A percentile compares a stretch with the other conserved stretches of the same genome.
Conservation (phyloP, 2,329 filamentous ascomycete genomes). For the Diaporthe aspalathi region DNA sequence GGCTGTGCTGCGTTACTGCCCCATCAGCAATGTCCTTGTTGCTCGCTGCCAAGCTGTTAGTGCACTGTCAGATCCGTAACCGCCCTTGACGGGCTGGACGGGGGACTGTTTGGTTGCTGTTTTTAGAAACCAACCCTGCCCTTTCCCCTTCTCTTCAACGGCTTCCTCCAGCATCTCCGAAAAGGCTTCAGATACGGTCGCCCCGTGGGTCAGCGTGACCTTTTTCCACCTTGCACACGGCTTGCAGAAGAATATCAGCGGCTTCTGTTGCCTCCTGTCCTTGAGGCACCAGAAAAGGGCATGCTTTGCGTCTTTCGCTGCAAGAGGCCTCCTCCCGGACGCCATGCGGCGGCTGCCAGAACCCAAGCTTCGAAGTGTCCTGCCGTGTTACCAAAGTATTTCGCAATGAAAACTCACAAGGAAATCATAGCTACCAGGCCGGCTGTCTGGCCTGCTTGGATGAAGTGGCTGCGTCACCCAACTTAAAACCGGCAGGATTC, state of each 20-base stretch:
- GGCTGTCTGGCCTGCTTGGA: not conserved
- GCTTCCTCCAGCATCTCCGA: conserved; percentile 13
- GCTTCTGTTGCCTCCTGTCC: not conserved
- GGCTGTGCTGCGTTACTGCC: not conserved
- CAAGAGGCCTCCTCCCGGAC: conserved; percentile 1
- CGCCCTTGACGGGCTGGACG: not conserved
- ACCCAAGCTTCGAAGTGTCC: not conserved
- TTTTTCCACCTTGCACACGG: not conserved
- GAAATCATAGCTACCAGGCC: not conserved
- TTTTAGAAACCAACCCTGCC: conserved; percentile 20
- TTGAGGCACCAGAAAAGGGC: not conserved
- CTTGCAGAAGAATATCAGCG: not conserved
- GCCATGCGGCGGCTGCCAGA: not conserved
- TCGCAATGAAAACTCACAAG: not conserved
- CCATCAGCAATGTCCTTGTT: conserved; percentile 5
- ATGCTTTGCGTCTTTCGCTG: no score
- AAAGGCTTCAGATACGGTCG: not conserved
- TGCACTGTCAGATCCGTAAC: conserved; percentile 3
- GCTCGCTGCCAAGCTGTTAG: conserved; percentile 11
- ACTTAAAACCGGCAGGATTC: conserved; percentile 19
- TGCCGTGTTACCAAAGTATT: not conserved
- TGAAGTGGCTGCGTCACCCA: not conserved
- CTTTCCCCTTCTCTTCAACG: not conserved
- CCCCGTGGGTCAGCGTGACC: not conserved
- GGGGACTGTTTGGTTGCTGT: not conserved